Percentiles rank a stretch among this genome's conserved stretches.
Conservation (phyloP, 2,329 filamentous ascomycete species). For the Coniochaeta sp. region DNA sequence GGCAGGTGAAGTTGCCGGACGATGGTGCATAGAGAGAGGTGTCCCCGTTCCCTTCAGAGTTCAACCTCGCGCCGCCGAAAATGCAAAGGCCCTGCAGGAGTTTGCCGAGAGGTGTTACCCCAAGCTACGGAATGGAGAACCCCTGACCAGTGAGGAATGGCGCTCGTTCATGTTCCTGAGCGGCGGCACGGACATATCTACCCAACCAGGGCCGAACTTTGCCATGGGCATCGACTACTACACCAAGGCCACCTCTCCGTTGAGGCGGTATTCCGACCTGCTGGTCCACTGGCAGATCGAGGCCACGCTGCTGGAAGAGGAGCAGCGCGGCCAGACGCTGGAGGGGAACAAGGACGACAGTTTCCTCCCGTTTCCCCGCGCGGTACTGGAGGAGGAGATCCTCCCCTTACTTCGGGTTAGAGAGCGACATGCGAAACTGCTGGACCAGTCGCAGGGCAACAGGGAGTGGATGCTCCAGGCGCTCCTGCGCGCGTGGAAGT, state of each 20-base stretch:
- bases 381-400: slow-evolving; percentile 32
- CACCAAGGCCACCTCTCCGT: slow-evolving; percentile 56
- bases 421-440: slow-evolving; percentile 40
- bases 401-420: slow-evolving; percentile 45
- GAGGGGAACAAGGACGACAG: slow-evolving; percentile 18
- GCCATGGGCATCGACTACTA: slow-evolving; percentile 54
- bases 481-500: slow-evolving; percentile 53
- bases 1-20: slow-evolving; percentile 53
- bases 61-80: slow-evolving; percentile 32
- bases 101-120: slow-evolving; percentile 31
- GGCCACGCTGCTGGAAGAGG: slow-evolving; percentile 43
- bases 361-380: slow-evolving; percentile 39
- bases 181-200: slow-evolving; percentile 45
- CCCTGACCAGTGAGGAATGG: slow-evolving; percentile 22
- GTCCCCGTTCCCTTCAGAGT: slow-evolving; percentile 55
- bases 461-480: slow-evolving; percentile 52
- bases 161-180: slow-evolving; percentile 27
- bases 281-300: slow-evolving; percentile 62
- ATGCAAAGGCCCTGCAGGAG: slow-evolving; percentile 28
- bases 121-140: slow-evolving; percentile 25
- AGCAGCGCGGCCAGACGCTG: slow-evolving; percentile 25
- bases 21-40: slow-evolving; percentile 50
- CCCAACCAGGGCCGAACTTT: slow-evolving; percentile 47
- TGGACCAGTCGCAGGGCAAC: slow-evolving; percentile 35
- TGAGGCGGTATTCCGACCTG: slow-evolving; percentile 58